These are phyloP conservation scores for Wickerhamiella galacta DNA, from an alignment of 805 yeast species.

Conservation along the genomic window DNA sequence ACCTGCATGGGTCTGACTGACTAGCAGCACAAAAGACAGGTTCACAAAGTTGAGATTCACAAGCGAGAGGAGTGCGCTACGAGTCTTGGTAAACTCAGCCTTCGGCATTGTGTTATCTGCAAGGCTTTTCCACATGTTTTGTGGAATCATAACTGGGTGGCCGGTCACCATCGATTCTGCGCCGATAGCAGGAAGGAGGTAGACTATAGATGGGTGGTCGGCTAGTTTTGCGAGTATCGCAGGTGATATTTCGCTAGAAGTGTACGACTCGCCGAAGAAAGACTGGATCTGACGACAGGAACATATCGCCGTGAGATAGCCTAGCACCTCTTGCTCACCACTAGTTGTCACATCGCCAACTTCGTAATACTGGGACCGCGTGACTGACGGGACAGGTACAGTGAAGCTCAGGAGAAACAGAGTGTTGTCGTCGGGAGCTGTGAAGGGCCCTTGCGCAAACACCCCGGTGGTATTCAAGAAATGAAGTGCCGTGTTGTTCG, in stretches of 20 bases:
- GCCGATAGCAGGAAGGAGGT: background rate
- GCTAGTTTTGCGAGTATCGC: background rate
- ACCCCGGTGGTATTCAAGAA: background rate
- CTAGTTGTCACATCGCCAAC: background rate
- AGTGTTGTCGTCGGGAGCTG: conserved; percentile 2
- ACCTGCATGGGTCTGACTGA: conserved; percentile 10
- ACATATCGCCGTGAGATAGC: conserved; percentile 12
- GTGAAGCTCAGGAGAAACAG: conserved; percentile 8
- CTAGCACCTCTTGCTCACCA: conserved; percentile 1
- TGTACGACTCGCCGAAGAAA: conserved; percentile 6
- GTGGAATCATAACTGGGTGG: background rate
- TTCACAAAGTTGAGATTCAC: conserved; percentile 8
- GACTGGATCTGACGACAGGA: conserved; percentile 7
- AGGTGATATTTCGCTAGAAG: background rate
- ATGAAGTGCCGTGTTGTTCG: background rate
- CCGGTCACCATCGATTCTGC: background rate
- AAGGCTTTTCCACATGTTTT: conserved; percentile 4
- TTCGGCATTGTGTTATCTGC: conserved; percentile 3
- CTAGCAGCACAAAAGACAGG: conserved; percentile 9
- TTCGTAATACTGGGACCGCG: background rate
- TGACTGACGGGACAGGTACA: conserved; percentile 4
- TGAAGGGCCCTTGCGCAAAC: conserved; percentile 7
- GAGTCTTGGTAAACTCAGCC: conserved; percentile 9
- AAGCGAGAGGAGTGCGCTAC: conserved; percentile 13
- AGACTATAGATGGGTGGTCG: background rate